Conservation (phyloP, 1,139 yeast genomes). For the Lipomyces yarrowii region DNA sequence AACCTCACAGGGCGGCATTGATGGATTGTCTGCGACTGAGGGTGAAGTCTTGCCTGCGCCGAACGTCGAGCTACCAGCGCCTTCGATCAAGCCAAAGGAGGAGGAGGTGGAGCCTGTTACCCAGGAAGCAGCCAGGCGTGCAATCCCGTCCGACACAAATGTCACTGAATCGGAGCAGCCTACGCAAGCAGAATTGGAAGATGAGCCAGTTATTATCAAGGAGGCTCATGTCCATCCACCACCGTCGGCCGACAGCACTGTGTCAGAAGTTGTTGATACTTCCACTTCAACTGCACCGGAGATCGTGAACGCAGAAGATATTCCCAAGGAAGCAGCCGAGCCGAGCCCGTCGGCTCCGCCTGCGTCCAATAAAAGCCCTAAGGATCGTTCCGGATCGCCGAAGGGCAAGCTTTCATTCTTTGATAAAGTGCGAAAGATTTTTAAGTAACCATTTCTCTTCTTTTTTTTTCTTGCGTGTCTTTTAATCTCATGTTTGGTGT, state of each 20-base stretch:
- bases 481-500: background rate
- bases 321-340: constrained; percentile 2
- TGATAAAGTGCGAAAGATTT: constrained; percentile 23
- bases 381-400: background rate
- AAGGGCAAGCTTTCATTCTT: constrained; percentile 15
- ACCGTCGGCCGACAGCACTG: constrained; percentile 5
- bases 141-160: constrained; percentile 30
- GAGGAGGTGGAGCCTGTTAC: constrained; percentile 5
- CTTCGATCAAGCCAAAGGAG: constrained; percentile 10
- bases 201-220: background rate
- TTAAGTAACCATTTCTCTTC: constrained; percentile 5
- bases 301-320: constrained; percentile 10
- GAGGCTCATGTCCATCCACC: background rate
- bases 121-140: constrained; percentile 31
- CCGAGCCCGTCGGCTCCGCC: constrained; percentile 2
- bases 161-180: constrained; percentile 23
- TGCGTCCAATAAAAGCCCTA: background rate
- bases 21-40: background rate
- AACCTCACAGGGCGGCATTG: background rate
- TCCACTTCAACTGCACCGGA: constrained; percentile 10
- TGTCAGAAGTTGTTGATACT: constrained; percentile 4
- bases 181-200: background rate
- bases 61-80: background rate
- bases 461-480: background rate
- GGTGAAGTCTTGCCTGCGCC: background rate